phyloP scores from a whole-genome alignment of 805 yeast species.

The Jamesozyma hellenica region DNA sequence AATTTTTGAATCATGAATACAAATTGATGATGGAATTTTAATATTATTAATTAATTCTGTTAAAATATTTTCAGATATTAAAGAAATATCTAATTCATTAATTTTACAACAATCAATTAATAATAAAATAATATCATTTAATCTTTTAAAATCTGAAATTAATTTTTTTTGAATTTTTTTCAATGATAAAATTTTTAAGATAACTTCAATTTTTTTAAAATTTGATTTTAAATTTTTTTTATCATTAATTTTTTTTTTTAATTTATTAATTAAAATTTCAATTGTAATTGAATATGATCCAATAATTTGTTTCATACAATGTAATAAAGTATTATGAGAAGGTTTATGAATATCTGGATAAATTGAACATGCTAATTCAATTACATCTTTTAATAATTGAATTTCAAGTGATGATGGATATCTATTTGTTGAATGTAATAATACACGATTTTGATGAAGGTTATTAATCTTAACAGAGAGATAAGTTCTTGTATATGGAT shows the following conservation, averaged over 20 bases:
- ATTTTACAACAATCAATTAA: slow-evolving; percentile 46
- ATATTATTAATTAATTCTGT: slow-evolving; percentile 33
- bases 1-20: slow-evolving; percentile 38
- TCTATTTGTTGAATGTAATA: slow-evolving; percentile 63
- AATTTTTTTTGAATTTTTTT: slow-evolving; percentile 51
- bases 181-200: slow-evolving; percentile 46
- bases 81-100: slow-evolving; percentile 48
- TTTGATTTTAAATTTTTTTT: slow-evolving; percentile 35
- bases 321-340: slow-evolving; percentile 59
- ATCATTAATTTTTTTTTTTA: slow-evolving; percentile 40
- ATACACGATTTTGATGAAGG: slow-evolving; percentile 65
- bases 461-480: slow-evolving; percentile 63
- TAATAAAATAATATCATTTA: slow-evolving; percentile 38
- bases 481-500: slow-evolving; percentile 69
- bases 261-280: slow-evolving; percentile 30
- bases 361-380: slow-evolving; percentile 53
- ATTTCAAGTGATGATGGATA: slow-evolving; percentile 58
- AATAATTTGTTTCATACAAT: slow-evolving; percentile 58
- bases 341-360: slow-evolving; percentile 58
- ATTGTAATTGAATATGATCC: slow-evolving; percentile 55
- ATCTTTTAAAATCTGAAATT: slow-evolving; percentile 45
- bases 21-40: slow-evolving; percentile 44
- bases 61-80: slow-evolving; percentile 45
- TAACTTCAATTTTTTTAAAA: slow-evolving; percentile 43
- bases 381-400: slow-evolving; percentile 53